These are phyloP conservation scores for Fusarium newnesense DNA, from an alignment of 2,329 filamentous ascomycete genomes.

Conservation along the genomic window DNA sequence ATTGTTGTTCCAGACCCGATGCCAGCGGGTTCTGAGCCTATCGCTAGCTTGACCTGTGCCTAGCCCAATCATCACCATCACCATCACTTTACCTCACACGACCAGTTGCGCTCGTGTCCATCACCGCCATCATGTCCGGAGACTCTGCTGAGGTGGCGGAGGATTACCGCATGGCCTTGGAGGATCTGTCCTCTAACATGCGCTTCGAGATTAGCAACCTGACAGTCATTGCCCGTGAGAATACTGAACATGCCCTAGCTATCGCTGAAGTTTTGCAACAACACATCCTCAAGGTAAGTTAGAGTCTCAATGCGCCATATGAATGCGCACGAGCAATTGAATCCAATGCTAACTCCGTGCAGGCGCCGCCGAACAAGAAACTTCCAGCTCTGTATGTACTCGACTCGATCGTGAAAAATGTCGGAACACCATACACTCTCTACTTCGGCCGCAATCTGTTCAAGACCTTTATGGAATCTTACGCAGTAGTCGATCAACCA, in stretches of 20 bases:
- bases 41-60: conserved; percentile 17
- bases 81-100: conserved; percentile 15
- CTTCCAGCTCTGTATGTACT: conserved; percentile 96
- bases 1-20: background rate
- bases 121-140: conserved; percentile 55
- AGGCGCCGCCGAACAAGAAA: conserved; percentile 91
- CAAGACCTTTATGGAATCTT: conserved; percentile 96
- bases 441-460: conserved; percentile 94
- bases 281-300: conserved; percentile 92
- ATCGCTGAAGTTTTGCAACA: conserved; percentile 92
- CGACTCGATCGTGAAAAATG: conserved; percentile 98
- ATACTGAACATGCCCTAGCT: conserved; percentile 92
- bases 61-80: conserved; percentile 21
- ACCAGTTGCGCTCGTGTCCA: conserved; percentile 25
- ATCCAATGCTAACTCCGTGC: conserved; percentile 51
- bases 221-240: conserved; percentile 97
- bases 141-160: conserved; percentile 87
- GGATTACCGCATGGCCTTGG: conserved; percentile 92
- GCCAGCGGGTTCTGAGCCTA: background rate
- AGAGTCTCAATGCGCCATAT: background rate
- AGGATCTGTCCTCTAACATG: conserved; percentile 90
- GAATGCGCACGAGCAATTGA: background rate
- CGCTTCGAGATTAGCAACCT: conserved; percentile 96
- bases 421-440: conserved; percentile 95
- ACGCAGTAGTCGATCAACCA: conserved; percentile 84